Evolutionary conservation across 1,139 yeast genomes (phyloP).

Genomic region (Pichia inconspicua): DNA sequence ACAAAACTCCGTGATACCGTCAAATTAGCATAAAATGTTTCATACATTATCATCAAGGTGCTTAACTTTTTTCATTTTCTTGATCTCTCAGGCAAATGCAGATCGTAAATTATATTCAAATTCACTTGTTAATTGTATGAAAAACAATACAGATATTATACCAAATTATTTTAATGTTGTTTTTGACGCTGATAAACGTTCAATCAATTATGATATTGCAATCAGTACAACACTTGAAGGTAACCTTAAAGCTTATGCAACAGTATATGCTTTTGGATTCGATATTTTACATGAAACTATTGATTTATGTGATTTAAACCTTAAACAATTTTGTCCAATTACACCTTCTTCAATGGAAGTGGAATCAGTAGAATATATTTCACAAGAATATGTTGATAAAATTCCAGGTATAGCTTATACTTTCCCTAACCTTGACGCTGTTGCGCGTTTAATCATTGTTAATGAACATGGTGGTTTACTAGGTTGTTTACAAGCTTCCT

Average conservation of each 20-base stretch:
- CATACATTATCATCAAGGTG: not conserved
- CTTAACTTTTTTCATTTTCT: not conserved
- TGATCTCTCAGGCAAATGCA: conserved; percentile 1
- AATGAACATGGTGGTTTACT: conserved; percentile 36
- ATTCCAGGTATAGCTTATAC: conserved; percentile 67
- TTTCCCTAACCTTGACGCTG: conserved; percentile 76
- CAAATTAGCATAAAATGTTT: not conserved
- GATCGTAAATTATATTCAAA: conserved; percentile 45
- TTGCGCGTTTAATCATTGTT: conserved; percentile 44
- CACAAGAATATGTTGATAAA: conserved; percentile 35
- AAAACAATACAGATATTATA: conserved; percentile 47
- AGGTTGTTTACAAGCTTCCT: conserved; percentile 64
- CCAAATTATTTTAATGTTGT: conserved; percentile 61
- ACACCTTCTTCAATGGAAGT: conserved; percentile 64
- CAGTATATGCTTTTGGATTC: conserved; percentile 73
- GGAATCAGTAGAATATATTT: conserved; percentile 55
- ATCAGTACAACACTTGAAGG: conserved; percentile 54
- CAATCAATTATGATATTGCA: conserved; percentile 54
- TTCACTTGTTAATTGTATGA: conserved; percentile 71
- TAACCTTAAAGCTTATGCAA: conserved; percentile 50
- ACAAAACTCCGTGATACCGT: no score
- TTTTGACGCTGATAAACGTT: conserved; percentile 57
- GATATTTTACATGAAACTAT: conserved; percentile 45
- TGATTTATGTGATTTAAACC: conserved; percentile 52
- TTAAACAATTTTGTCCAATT: conserved; percentile 78